Percentiles rank a stretch among this genome's conserved stretches.
These are phyloP conservation scores for Starmerella bombi DNA, from an alignment of 805 yeast species.

Conservation along the genomic window DNA sequence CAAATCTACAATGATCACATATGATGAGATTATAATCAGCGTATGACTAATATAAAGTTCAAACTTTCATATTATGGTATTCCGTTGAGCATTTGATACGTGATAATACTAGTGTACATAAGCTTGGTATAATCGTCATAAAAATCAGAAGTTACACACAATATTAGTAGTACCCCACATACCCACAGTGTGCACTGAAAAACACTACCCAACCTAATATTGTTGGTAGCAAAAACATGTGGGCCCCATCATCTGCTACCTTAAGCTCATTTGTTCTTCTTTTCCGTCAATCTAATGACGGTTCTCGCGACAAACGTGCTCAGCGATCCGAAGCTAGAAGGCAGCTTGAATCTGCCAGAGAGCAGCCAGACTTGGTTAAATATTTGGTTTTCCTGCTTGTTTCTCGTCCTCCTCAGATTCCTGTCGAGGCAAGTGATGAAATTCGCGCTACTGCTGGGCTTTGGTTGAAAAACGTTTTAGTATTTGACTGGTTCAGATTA, in stretches of 20 bases:
- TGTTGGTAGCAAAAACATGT: no score
- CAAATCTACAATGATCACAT: no score
- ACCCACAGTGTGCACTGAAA: no score
- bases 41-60: no score
- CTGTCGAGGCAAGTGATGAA: slow-evolving; percentile 29
- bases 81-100: no score
- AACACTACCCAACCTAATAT: no score
- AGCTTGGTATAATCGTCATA: no score
- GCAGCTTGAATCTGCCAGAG: slow-evolving; percentile 55
- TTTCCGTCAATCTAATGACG: slow-evolving; percentile 49
- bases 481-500: slow-evolving; percentile 26
- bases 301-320: slow-evolving; percentile 9
- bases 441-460: slow-evolving; percentile 83
- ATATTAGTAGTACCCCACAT: no score
- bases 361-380: slow-evolving; percentile 66
- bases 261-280: slow-evolving; percentile 52
- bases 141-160: no score
- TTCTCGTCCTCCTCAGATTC: slow-evolving; percentile 34
- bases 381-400: slow-evolving; percentile 63
- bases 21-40: no score
- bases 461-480: slow-evolving; percentile 61
- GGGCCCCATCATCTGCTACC: slow-evolving; percentile 57
- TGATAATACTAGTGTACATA: no score
- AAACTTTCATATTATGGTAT: no score
- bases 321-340: slow-evolving; percentile 44